Evolutionary conservation across 2,329 filamentous ascomycete species (phyloP).

Genomic region (Cercospora berteroae): DNA sequence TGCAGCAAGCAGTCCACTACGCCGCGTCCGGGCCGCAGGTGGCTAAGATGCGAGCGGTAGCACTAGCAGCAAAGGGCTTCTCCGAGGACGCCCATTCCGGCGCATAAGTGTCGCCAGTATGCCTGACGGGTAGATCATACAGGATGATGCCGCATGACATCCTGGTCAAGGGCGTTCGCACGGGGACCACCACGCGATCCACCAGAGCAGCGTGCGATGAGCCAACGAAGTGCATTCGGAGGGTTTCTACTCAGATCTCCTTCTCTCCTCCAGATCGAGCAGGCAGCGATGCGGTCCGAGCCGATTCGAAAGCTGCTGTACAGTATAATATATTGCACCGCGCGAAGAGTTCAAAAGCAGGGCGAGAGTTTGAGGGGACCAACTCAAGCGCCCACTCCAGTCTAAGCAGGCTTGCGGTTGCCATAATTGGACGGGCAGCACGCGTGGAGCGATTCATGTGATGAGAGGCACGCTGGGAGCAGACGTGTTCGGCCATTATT

Average conservation of each 20-base stretch:
- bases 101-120: not conserved
- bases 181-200: conserved; percentile 16
- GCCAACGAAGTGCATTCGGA: conserved; percentile 18
- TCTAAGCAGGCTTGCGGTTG: conserved; percentile 22
- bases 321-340: conserved; percentile 16
- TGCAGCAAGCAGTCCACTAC: conserved; percentile 13
- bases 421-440: conserved; percentile 14
- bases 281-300: conserved; percentile 19
- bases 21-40: conserved; percentile 15
- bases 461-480: not conserved
- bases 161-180: conserved; percentile 21
- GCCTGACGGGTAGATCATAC: conserved; percentile 12
- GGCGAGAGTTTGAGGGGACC: conserved; percentile 18
- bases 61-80: conserved; percentile 3
- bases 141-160: conserved; percentile 16
- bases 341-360: conserved; percentile 13
- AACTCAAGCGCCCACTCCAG: conserved; percentile 3
- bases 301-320: conserved; percentile 16
- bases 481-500: not conserved
- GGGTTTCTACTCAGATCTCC: conserved; percentile 22
- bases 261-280: conserved; percentile 20
- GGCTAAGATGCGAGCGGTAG: conserved; percentile 13
- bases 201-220: conserved; percentile 14
- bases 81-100: conserved; percentile 12
- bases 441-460: conserved; percentile 1